A percentile compares a stretch with the other conserved stretches of the same genome.
Evolutionary conservation across 2,329 filamentous ascomycete genomes (phyloP).

Genomic region (Nigrograna mackinnonii): DNA sequence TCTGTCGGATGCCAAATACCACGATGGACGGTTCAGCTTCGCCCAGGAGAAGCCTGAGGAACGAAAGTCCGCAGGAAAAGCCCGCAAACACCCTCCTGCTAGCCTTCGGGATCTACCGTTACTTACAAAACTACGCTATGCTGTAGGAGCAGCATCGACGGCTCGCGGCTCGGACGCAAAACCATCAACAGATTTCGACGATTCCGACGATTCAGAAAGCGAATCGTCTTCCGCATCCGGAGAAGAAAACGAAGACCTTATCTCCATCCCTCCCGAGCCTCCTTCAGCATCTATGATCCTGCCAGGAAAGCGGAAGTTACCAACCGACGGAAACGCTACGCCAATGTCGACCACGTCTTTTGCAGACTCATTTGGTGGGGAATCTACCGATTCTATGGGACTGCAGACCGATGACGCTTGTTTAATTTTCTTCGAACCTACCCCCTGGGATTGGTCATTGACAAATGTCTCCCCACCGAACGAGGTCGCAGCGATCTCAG

Average conservation of each 20-base stretch:
- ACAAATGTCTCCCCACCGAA: constrained; percentile 28
- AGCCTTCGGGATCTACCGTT: constrained; percentile 31
- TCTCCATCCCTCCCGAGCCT: constrained; percentile 11
- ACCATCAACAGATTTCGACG: constrained; percentile 19
- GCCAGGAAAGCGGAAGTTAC: constrained; percentile 35
- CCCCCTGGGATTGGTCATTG: constrained; percentile 41
- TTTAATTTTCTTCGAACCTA: constrained; percentile 34
- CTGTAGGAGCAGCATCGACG: constrained; percentile 27
- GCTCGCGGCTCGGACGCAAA: constrained; percentile 18
- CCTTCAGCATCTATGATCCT: constrained; percentile 21
- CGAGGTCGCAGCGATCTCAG: constrained; percentile 17
- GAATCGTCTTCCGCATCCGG: constrained; percentile 25
- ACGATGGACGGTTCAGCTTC: constrained; percentile 48
- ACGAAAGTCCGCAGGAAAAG: constrained; percentile 5
- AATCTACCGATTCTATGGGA: constrained; percentile 25
- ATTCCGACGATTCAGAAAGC: constrained; percentile 29
- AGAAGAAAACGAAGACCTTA: constrained; percentile 24
- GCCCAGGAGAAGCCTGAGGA: constrained; percentile 10
- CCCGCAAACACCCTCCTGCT: constrained; percentile 13
- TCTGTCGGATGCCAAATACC: constrained; percentile 58
- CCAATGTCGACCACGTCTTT: constrained; percentile 39
- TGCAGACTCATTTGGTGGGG: constrained; percentile 35
- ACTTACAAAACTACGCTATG: constrained; percentile 33
- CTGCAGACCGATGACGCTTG: constrained; percentile 32
- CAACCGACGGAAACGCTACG: constrained; percentile 38